These are phyloP conservation scores for Barnettozyma vustinii DNA, from an alignment of 805 yeast species.

Conservation along the genomic window DNA sequence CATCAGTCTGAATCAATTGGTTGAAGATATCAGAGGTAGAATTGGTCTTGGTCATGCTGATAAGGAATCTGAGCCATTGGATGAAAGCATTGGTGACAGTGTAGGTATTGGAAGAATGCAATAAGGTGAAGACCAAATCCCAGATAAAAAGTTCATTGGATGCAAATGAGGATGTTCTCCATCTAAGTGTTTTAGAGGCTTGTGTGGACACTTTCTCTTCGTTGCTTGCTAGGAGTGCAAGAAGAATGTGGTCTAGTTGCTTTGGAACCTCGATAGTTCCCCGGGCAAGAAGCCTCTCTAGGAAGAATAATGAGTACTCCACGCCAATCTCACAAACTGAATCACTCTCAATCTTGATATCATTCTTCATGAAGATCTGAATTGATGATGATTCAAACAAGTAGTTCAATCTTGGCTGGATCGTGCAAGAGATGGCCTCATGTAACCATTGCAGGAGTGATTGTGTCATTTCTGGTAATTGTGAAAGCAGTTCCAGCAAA, in stretches of 20 bases:
- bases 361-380: not conserved
- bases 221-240: slow-evolving; percentile 32
- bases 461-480: slow-evolving; percentile 7
- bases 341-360: not conserved
- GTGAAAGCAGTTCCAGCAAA: slow-evolving; percentile 3
- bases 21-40: slow-evolving; percentile 4
- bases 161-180: slow-evolving; percentile 38
- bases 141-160: slow-evolving; percentile 32
- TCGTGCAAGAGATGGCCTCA: slow-evolving; percentile 1
- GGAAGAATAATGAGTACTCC: not conserved
- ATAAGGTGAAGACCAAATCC: slow-evolving; percentile 38
- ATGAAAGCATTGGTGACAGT: slow-evolving; percentile 41
- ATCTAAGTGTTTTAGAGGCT: slow-evolving; percentile 42
- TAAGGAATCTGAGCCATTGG: slow-evolving; percentile 52
- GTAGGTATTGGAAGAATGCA: slow-evolving; percentile 25
- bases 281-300: slow-evolving; percentile 16
- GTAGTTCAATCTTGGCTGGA: slow-evolving; percentile 6
- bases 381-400: slow-evolving; percentile 1
- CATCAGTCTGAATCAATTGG: slow-evolving; percentile 8
- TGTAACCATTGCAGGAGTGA: slow-evolving; percentile 9
- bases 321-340: not conserved
- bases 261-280: slow-evolving; percentile 4
- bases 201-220: slow-evolving; percentile 33
- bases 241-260: slow-evolving; percentile 26
- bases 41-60: slow-evolving; percentile 16